A percentile compares a stretch with the other conserved stretches of the same genome.
phyloP scores from a whole-genome alignment of 2,329 filamentous ascomycete genomes.

The Rhexocercosporidium sp. region DNA sequence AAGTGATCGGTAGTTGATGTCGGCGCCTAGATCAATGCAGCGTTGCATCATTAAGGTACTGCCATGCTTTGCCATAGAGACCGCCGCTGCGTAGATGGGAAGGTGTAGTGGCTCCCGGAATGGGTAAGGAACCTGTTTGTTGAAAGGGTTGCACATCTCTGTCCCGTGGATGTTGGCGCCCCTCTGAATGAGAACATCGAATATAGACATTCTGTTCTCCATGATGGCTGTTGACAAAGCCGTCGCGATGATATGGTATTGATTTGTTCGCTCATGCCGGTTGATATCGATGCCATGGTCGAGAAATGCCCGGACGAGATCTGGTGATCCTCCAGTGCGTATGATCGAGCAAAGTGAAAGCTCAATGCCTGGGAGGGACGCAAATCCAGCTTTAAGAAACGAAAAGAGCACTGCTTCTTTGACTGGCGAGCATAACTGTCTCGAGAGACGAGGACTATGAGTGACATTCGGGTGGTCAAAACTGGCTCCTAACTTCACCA shows the following conservation, averaged over 20 bases:
- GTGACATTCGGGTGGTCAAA: neutral
- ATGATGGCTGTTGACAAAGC: neutral
- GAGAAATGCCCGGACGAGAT: neutral
- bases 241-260: neutral
- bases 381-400: neutral
- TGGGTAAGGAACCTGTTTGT: neutral
- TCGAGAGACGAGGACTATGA: neutral
- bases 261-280: neutral
- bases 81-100: neutral
- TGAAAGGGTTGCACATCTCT: neutral
- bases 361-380: neutral
- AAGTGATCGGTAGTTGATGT: neutral
- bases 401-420: neutral
- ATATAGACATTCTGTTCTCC: neutral
- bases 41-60: neutral
- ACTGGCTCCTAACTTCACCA: neutral
- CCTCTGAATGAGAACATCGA: neutral
- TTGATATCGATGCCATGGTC: slow-evolving; percentile 1
- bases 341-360: neutral
- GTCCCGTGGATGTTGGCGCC: neutral
- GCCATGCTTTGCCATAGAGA: neutral
- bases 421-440: neutral
- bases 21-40: neutral
- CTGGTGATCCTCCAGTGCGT: neutral
- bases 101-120: neutral